Base-by-base conservation (phyloP, 2,329 filamentous ascomycete genomes). In the Fonsecaea nubica region DNA sequence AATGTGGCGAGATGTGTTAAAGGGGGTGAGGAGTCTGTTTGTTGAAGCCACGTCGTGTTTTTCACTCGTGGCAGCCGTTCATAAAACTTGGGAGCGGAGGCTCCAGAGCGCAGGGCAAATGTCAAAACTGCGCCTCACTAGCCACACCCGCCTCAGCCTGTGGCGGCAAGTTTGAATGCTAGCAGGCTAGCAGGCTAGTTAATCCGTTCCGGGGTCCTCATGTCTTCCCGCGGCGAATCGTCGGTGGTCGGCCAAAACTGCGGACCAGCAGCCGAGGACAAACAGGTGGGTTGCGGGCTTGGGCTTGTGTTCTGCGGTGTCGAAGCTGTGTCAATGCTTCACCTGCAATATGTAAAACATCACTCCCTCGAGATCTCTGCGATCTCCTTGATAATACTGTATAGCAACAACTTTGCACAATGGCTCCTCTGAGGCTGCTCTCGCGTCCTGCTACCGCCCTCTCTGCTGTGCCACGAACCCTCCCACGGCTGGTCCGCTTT, bases 381-480 rank as follows among this genome's bases (percentile, higher is more conserved):
- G 56, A 30, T 53, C 35, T 54, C 30, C 12, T 36, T n/a, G 18
- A 25, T 21, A 30, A 25, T 25, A 25, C 38, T 57, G n/a, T 2
- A 45, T 42, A 5, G 12, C 53, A 15, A 15, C 30, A 52, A 50
- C 15, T 53, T 33, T 15, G 38, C n/a, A 36, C 40, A 32, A 69
- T 69, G 67, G 54, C 63, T 63, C 62, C 67, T n/a, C 45, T 69
- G 8, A 54, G 65, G n/a, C 15, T 68, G 21, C 12, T 69, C 36
- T 61, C 63, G 30, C 62, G 63, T 32, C 64, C 64, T 30, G 48
- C 74, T 84, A 87, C 87, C 69, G 85, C 86, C 75, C 85, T 86
- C 33, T 85, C 84, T 69, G 85, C 90, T 75, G 85, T 85, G 74
- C 79, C 83, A 50, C 83, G 82, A 58, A 84, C 84, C 50, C 80